A percentile compares a stretch with the other conserved stretches of the same genome.
phyloP scores from a whole-genome alignment of 2,329 filamentous ascomycete species.

The Ophiostoma perfectum region DNA sequence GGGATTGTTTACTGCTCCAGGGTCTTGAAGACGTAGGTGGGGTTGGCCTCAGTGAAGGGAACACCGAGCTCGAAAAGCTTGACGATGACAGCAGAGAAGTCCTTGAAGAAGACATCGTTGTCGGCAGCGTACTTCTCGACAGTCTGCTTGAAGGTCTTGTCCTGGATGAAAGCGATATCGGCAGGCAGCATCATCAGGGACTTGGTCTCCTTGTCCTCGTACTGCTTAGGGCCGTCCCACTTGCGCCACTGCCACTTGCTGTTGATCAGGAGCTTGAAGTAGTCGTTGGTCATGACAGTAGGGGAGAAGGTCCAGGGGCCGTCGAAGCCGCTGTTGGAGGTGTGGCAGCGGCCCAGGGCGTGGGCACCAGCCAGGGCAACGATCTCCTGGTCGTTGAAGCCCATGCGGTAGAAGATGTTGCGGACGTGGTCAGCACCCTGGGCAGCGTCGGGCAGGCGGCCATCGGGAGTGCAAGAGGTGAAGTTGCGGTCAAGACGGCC shows the following conservation, averaged over 20 bases:
- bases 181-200: slow-evolving; percentile 95
- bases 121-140: slow-evolving; percentile 89
- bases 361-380: slow-evolving; percentile 83
- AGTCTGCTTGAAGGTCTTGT: slow-evolving; percentile 75
- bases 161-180: slow-evolving; percentile 79
- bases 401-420: slow-evolving; percentile 93
- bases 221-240: slow-evolving; percentile 89
- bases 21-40: slow-evolving; percentile 62
- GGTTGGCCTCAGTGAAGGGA: slow-evolving; percentile 65
- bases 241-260: slow-evolving; percentile 92
- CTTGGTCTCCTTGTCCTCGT: slow-evolving; percentile 82
- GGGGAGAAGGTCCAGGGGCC: slow-evolving; percentile 92
- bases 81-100: slow-evolving; percentile 72
- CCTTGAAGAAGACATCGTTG: slow-evolving; percentile 86
- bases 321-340: slow-evolving; percentile 78
- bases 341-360: slow-evolving; percentile 80
- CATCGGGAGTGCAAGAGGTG: slow-evolving; percentile 84
- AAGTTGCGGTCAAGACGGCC: slow-evolving; percentile 77
- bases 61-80: slow-evolving; percentile 94
- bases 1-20: slow-evolving; percentile 34
- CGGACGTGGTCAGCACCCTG: slow-evolving; percentile 79
- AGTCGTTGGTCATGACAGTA: slow-evolving; percentile 90
- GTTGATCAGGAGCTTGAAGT: slow-evolving; percentile 76
- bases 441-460: slow-evolving; percentile 66
- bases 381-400: slow-evolving; percentile 95